Conservation (phyloP, 106 monocot genomes). For the Amphibolis antarctica region DNA sequence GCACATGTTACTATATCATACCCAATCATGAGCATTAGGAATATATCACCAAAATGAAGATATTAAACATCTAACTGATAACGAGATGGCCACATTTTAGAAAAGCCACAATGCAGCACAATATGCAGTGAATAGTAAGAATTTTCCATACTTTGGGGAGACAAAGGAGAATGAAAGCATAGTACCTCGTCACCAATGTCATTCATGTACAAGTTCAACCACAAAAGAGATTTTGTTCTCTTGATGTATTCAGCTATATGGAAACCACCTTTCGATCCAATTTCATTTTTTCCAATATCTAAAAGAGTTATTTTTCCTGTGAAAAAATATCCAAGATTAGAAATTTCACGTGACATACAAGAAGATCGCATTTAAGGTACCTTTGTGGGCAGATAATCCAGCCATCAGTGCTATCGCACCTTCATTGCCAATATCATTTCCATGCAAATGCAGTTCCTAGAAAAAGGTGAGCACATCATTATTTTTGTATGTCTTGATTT, state of each 20-base stretch:
- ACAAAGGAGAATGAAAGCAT: not conserved
- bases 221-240: conserved; percentile 67
- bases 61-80: not conserved
- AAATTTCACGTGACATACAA: not conserved
- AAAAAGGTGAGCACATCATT: not conserved
- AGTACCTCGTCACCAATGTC: conserved; percentile 93
- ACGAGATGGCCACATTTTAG: no score
- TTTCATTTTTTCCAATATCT: conserved; percentile 94
- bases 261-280: conserved; percentile 78
- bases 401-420: conserved; percentile 66
- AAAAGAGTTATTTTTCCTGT: conserved; percentile 76
- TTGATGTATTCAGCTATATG: conserved; percentile 87
- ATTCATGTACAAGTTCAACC: conserved; percentile 99
- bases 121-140: no score
- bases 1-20: not conserved
- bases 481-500: not conserved
- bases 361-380: conserved; percentile 16
- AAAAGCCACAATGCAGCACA: no score
- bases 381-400: conserved; percentile 71
- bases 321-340: conserved; percentile 2
- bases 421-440: conserved; percentile 91
- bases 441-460: conserved; percentile 92
- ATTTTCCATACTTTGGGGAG: no score
- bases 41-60: not conserved
- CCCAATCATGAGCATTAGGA: not conserved